Base-by-base conservation (phyloP, 2,329 filamentous ascomycete species). In the Knoxdaviesia capensis region DNA sequence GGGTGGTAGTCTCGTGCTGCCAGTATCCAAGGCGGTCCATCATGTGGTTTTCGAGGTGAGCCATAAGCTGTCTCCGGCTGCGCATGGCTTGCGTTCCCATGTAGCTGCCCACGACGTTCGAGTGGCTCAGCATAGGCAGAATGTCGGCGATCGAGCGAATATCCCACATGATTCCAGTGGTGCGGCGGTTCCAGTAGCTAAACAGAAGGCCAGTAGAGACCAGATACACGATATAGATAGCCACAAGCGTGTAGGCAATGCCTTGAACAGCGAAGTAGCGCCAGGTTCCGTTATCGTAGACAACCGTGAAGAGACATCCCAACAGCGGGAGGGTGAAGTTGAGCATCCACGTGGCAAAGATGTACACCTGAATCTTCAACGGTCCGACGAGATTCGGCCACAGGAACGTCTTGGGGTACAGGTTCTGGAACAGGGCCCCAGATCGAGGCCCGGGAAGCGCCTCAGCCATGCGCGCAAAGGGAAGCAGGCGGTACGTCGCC, bases 91-190 rank as follows among this genome's bases (percentile, higher is more conserved):
- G 80, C 0, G 77, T 75, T 4, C 74, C 73, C 8, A 71, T 66
- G 56, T 86, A 93, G 51, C 81, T 79, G 28, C 66, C 63, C 40
- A 86, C 67, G 11, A 79, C 74, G 56, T 93, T 94, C 48, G 83
- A 87, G 45, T 80, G 73, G 48, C 84, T 78, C 30, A 93, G 67
- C 7, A 94, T 65, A 1, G 79, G 73, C 37, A 90, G 69, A 34
- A 93, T 62, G 54, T 94, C 86, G 3, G 82, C 87, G 6, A 94
- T 63, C 29, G 78, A 88, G 38, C 79, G 69, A 3, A 85, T 71
- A 53, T 94, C 85, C 87, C 87, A 94, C 52, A 80, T 70, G 47
- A 94, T 63, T 0, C 86, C 86, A 0, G 85, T 92, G 50, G 66
- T 68, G 31, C 70, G 66, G 28, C 65, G 59, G 42, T 69, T 61